Conservation (phyloP, 1,284 basidiomycete species). For the Trichosporon asahii region DNA sequence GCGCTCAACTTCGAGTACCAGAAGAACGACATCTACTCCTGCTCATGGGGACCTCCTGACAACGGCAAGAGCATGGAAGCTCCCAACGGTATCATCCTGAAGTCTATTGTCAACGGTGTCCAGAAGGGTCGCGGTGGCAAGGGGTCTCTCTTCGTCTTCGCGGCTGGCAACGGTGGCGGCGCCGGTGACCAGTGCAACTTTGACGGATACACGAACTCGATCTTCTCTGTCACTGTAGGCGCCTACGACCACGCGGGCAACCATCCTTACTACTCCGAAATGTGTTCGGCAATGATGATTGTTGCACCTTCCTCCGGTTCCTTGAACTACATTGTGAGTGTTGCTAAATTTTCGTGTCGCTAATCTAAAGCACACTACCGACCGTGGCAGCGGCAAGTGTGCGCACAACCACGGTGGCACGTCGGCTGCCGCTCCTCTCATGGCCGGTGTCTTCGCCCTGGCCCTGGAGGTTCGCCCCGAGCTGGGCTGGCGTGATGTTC, state of each 20-base stretch:
- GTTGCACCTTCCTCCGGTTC: conserved; percentile 96
- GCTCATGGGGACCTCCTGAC: conserved; percentile 97
- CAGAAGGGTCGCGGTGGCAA: conserved; percentile 86
- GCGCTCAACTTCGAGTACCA: conserved; percentile 90
- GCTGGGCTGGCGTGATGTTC: conserved; percentile 93
- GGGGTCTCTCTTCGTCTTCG: conserved; percentile 94
- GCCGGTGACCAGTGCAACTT: conserved; percentile 98
- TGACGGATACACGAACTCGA: conserved; percentile 98
- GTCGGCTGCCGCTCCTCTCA: conserved; percentile 95
- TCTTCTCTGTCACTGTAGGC: conserved; percentile 93
- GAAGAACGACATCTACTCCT: conserved; percentile 89
- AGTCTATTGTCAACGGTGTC: conserved; percentile 91
- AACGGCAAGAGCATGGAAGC: conserved; percentile 94
- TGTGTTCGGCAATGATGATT: conserved; percentile 94
- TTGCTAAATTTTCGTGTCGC: neutral
- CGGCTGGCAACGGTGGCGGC: conserved; percentile 91
- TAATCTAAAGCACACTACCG: conserved; percentile 76
- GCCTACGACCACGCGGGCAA: conserved; percentile 87
- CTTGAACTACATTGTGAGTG: conserved; percentile 79
- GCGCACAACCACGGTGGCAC: conserved; percentile 87
- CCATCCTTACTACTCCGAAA: conserved; percentile 95
- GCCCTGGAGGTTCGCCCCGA: conserved; percentile 83
- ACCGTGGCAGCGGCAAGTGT: conserved; percentile 67
- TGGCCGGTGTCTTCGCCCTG: conserved; percentile 83
- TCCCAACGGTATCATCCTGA: conserved; percentile 85